Base-by-base conservation (phyloP, 164 flowering plant species). In the Macadamia tetraphylla region DNA sequence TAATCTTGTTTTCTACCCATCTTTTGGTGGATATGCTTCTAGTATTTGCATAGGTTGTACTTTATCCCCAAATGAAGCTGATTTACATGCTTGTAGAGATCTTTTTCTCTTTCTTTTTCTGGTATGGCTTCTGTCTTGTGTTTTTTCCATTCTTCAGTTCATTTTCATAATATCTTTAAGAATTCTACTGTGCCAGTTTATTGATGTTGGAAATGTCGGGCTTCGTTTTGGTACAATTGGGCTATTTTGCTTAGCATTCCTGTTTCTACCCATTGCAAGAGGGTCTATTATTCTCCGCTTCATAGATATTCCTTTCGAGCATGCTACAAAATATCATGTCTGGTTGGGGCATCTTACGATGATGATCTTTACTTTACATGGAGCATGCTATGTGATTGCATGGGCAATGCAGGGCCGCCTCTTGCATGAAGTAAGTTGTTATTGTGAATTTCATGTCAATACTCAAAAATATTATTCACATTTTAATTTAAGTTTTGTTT, bases 321-420 rank as follows among this genome's bases (percentile, higher is more conserved):
- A 91, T 79, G 94, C 98, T 13, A 84, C 97, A 11, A 85, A 81
- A 78, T 94, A 94, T 65, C 98, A 94, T 66, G 88, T 94, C 5
- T 94, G 98, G 98, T 76, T 94, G 73, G 97, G 98, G 62, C 92
- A 91, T 82, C 87, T 94, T 35, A 91, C 97, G 6, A 94, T 91
- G 97, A 4, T 80, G 9, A 30, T 89, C 23, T 88, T 91, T 63
- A 87, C 93, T 51, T 80, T 86, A 65, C 98, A 94, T 74, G 96
- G 94, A 59, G 40, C 90, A 23, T 82, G 71, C 61, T 94, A 85
- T 66, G 72, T 84, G 9, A 67, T 83, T 48, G 85, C 75, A 58
- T 91, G 97, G 97, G 62, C 87, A 60, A 75, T 90, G 64, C 67
- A 83, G 35, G 93, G 93, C 3, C 71, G 53, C 12, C 94, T 91